Evolutionary conservation across 495 filamentous ascomycete genomes (phyloP).

Genomic region (Xylaria curta): DNA sequence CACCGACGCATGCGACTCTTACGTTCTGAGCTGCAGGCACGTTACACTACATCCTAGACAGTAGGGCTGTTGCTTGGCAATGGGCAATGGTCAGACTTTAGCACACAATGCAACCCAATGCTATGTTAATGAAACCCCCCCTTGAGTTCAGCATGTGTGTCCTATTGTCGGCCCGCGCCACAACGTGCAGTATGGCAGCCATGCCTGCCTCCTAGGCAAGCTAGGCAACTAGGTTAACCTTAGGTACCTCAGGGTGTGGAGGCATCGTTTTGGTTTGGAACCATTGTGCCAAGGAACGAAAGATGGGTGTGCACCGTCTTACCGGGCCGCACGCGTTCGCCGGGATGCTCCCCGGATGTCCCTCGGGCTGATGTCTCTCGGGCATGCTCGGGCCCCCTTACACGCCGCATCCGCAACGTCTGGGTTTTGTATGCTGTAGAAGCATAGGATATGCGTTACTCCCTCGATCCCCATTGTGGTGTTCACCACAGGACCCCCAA

Average conservation of each 20-base stretch:
- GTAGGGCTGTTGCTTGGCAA: conserved; percentile 23
- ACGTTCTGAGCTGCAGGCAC: conserved; percentile 23
- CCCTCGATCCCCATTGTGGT: background rate
- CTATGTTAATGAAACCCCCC: conserved; percentile 14
- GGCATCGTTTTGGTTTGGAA: background rate
- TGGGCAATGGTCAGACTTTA: conserved; percentile 23
- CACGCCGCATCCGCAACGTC: conserved; percentile 10
- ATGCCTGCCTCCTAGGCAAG: no score
- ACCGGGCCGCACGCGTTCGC: conserved; percentile 22
- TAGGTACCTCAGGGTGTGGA: background rate
- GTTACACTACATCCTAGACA: conserved; percentile 20
- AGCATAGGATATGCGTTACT: background rate
- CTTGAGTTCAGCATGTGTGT: conserved; percentile 1
- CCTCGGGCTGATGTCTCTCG: conserved; percentile 18
- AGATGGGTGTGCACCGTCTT: conserved; percentile 8
- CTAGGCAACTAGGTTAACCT: no score
- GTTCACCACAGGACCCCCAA: background rate
- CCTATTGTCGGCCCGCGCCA: conserved; percentile 20
- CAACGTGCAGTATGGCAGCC: conserved; percentile 10
- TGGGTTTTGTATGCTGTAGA: background rate
- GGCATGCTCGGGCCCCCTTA: background rate
- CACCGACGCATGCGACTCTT: conserved; percentile 25
- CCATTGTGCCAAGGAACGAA: background rate
- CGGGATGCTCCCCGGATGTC: conserved; percentile 19
- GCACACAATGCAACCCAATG: conserved; percentile 15